Percentiles rank a stretch among this genome's conserved stretches.
These are phyloP conservation scores for Cladophialophora carrionii DNA, from an alignment of 2,329 filamentous ascomycete species.

Conservation along the genomic window DNA sequence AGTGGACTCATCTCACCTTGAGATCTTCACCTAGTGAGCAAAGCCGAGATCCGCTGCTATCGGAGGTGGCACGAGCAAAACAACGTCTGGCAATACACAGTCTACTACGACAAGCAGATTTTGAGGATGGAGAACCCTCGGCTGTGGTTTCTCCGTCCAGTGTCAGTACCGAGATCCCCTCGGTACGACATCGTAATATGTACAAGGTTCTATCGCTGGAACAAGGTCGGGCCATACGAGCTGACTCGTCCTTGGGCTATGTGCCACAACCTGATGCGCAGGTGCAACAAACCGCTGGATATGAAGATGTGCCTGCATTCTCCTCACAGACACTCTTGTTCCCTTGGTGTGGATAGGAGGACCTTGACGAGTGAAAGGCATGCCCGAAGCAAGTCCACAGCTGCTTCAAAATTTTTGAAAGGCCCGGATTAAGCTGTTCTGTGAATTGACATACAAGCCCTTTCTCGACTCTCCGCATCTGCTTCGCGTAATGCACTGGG, in stretches of 20 bases:
- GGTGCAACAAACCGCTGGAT: background rate
- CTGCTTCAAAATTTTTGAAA: no score
- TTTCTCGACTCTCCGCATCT: no score
- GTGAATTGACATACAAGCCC: no score
- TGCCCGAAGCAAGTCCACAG: no score
- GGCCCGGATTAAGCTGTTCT: no score
- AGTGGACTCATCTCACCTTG: background rate
- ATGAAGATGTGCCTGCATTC: background rate
- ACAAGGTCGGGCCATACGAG: background rate
- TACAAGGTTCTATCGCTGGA: background rate
- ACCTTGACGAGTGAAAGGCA: background rate
- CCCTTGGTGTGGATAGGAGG: background rate
- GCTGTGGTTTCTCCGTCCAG: background rate
- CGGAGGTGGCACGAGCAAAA: background rate
- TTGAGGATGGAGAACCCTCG: constrained; percentile 3
- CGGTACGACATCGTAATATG: background rate
- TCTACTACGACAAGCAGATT: constrained; percentile 6
- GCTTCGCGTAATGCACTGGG: no score
- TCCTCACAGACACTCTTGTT: background rate
- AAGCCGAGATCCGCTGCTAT: constrained; percentile 1
- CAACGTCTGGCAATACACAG: constrained; percentile 10
- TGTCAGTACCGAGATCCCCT: background rate
- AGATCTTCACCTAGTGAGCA: background rate
- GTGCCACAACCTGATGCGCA: background rate
- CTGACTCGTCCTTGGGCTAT: background rate